phyloP scores from a whole-genome alignment of 1,284 basidiomycete genomes.

The Lentinula novae-zelandiae region DNA sequence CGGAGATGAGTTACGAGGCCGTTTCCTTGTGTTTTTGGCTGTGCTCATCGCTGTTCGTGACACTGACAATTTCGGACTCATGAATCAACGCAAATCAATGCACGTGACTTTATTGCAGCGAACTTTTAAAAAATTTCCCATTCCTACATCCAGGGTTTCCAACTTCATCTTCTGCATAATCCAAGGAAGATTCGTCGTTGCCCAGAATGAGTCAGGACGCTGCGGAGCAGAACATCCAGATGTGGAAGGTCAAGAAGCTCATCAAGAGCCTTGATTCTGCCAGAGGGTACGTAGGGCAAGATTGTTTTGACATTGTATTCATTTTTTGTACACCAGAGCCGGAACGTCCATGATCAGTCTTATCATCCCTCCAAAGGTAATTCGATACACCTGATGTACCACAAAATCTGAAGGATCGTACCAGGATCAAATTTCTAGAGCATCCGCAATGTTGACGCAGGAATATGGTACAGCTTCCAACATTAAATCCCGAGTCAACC shows the following conservation, averaged over 20 bases:
- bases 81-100: too few species aligned
- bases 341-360: slow-evolving; percentile 99
- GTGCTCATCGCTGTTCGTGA: slow-evolving; percentile 2
- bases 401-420: slow-evolving; percentile 11
- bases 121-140: neutral
- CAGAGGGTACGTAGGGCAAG: slow-evolving; percentile 62
- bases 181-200: slow-evolving; percentile 27
- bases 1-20: neutral
- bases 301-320: slow-evolving; percentile 13
- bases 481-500: slow-evolving; percentile 99
- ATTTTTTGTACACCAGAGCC: slow-evolving; percentile 51
- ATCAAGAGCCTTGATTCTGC: slow-evolving; percentile 92
- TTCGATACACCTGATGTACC: slow-evolving; percentile 19
- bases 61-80: too few species aligned
- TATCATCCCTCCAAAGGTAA: slow-evolving; percentile 91
- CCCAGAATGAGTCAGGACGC: slow-evolving; percentile 71
- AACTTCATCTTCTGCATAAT: slow-evolving; percentile 10
- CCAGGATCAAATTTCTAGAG: slow-evolving; percentile 93
- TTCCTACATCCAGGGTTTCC: neutral
- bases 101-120: neutral
- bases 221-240: slow-evolving; percentile 87
- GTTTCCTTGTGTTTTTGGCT: slow-evolving; percentile 5
- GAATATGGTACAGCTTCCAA: slow-evolving; percentile 98
- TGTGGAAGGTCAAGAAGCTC: slow-evolving; percentile 99
- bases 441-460: slow-evolving; percentile 94